These are phyloP conservation scores for Penicillium sp. DNA, from an alignment of 2,329 filamentous ascomycete genomes.

Conservation along the genomic window DNA sequence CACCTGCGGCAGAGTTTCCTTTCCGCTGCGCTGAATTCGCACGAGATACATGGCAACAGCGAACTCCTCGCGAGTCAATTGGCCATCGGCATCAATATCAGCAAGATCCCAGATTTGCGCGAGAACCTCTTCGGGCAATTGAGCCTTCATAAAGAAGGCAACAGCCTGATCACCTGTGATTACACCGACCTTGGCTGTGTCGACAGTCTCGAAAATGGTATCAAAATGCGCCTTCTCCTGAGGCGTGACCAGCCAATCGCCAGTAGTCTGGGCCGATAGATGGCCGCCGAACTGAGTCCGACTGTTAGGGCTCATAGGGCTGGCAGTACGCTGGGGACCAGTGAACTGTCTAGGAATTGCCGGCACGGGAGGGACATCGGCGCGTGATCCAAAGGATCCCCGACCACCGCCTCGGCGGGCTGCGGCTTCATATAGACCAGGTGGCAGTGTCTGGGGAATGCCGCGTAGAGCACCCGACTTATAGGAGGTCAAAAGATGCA, in stretches of 20 bases:
- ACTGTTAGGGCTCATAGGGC: conserved; percentile 48
- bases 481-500: conserved; percentile 92
- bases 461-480: conserved; percentile 78
- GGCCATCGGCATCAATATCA: conserved; percentile 87
- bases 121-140: conserved; percentile 80
- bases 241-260: conserved; percentile 79
- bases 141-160: conserved; percentile 87
- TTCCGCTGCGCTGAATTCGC: conserved; percentile 76
- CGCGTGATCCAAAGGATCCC: conserved; percentile 53
- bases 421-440: conserved; percentile 86
- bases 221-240: conserved; percentile 88
- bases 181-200: conserved; percentile 74
- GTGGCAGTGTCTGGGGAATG: conserved; percentile 76
- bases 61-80: conserved; percentile 84
- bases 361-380: conserved; percentile 56
- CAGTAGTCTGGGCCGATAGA: conserved; percentile 55
- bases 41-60: conserved; percentile 98
- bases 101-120: conserved; percentile 97
- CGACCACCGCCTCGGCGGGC: conserved; percentile 61
- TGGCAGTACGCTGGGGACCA: conserved; percentile 57
- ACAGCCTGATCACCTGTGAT: conserved; percentile 95
- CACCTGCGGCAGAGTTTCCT: conserved; percentile 68
- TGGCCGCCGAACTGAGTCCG: conserved; percentile 51
- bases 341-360: conserved; percentile 80
- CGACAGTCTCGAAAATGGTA: conserved; percentile 76